phyloP scores from a whole-genome alignment of 2,329 filamentous ascomycete genomes.

The Shiraia bambusicola region DNA sequence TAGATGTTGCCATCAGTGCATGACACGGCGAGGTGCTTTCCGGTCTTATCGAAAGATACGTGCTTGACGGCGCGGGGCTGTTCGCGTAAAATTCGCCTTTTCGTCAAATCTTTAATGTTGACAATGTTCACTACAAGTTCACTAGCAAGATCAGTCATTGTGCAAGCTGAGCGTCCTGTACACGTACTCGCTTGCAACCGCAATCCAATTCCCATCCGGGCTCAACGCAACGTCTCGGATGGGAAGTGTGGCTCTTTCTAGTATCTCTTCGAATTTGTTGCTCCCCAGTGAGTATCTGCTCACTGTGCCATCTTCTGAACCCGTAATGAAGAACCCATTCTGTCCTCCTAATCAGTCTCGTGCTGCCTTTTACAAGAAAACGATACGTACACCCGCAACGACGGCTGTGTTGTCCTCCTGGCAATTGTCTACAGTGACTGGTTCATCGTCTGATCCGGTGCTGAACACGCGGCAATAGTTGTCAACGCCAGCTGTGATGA shows the following conservation, averaged over 20 bases:
- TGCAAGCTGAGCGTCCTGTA: neutral
- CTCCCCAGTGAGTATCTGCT: conserved; percentile 83
- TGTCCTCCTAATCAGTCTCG: conserved; percentile 35
- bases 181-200: conserved; percentile 85
- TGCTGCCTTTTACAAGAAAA: neutral
- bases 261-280: conserved; percentile 74
- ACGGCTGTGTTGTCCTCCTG: conserved; percentile 83
- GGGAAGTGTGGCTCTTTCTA: conserved; percentile 81
- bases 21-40: conserved; percentile 74
- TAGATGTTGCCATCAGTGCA: conserved; percentile 89
- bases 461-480: conserved; percentile 92
- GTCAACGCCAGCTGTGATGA: conserved; percentile 91
- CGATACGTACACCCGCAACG: conserved; percentile 61
- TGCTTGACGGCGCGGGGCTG: conserved; percentile 89
- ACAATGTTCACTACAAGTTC: conserved; percentile 91
- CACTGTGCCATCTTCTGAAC: conserved; percentile 93
- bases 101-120: conserved; percentile 73
- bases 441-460: conserved; percentile 88
- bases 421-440: conserved; percentile 86
- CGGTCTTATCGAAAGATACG: conserved; percentile 80
- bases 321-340: conserved; percentile 83
- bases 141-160: conserved; percentile 43
- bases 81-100: conserved; percentile 76
- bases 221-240: conserved; percentile 84
- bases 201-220: conserved; percentile 80